phyloP scores from a whole-genome alignment of 176 grass and related monocot genomes.

The Triticum turgidum region DNA sequence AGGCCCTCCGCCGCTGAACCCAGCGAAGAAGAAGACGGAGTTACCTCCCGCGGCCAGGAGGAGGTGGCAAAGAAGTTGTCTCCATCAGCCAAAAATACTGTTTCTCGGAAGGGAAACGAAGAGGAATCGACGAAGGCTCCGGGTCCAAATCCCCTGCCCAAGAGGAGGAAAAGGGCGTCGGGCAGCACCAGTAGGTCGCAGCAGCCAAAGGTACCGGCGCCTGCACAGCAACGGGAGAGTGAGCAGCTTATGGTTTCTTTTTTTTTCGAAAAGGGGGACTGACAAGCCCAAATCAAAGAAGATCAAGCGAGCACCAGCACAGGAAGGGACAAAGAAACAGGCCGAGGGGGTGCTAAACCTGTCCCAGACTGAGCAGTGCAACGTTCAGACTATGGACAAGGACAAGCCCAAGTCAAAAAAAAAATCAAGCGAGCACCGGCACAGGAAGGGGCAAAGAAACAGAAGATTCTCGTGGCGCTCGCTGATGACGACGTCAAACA shows the following conservation, averaged over 20 bases:
- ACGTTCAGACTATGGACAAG: no score
- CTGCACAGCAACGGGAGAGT: background rate
- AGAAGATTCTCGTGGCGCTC: background rate
- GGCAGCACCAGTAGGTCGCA: background rate
- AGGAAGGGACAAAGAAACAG: background rate
- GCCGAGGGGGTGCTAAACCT: background rate
- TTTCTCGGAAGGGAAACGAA: background rate
- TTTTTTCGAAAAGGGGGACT: no score
- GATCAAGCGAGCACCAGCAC: background rate
- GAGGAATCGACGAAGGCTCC: background rate
- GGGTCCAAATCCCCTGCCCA: background rate
- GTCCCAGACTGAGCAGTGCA: background rate
- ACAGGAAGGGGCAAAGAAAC: background rate
- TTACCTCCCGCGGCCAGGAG: background rate
- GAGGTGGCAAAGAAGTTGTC: background rate
- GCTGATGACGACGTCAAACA: background rate
- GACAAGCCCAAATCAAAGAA: background rate
- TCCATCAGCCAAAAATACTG: background rate
- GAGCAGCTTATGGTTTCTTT: background rate
- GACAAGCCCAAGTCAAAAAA: background rate
- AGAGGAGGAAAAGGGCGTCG: background rate
- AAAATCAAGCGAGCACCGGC: background rate
- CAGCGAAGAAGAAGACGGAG: background rate
- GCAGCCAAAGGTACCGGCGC: background rate
- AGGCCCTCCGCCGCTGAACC: background rate